These are phyloP conservation scores for Scutellaria galericulata DNA, from an alignment of 257 asterid species.

Conservation along the genomic window DNA sequence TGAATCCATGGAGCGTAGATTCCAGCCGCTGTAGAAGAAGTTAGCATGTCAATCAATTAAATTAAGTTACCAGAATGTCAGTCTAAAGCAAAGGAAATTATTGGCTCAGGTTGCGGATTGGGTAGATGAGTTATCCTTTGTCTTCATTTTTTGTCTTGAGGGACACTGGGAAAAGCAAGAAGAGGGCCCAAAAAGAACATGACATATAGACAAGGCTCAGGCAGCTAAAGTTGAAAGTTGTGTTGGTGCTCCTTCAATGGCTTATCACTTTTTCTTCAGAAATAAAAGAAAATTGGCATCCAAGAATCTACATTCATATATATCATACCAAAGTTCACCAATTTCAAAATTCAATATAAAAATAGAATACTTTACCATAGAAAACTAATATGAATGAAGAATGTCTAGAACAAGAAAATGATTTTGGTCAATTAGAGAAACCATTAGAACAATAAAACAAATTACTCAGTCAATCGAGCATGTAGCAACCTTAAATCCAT, in stretches of 20 bases:
- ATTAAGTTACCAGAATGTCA: slow-evolving; percentile 7
- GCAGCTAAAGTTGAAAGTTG: slow-evolving; percentile 4
- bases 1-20: slow-evolving; percentile 94
- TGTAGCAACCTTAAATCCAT: slow-evolving; percentile 85
- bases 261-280: neutral
- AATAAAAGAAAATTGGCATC: neutral
- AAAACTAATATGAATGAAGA: slow-evolving; percentile 10
- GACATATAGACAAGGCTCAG: neutral
- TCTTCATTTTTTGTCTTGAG: slow-evolving; percentile 6
- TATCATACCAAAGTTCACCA: neutral
- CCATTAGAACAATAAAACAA: slow-evolving; percentile 8
- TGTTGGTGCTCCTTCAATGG: neutral
- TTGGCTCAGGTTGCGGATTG: neutral
- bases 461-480: slow-evolving; percentile 11
- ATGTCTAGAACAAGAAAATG: neutral
- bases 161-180: slow-evolving; percentile 3
- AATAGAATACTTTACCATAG: neutral
- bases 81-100: neutral
- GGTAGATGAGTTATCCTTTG: neutral
- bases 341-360: slow-evolving; percentile 4
- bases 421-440: slow-evolving; percentile 7
- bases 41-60: slow-evolving; percentile 21
- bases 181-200: neutral
- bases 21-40: slow-evolving; percentile 75
- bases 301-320: neutral